Conservation (phyloP, 768 basidiomycete species). For the Mycena indigotica region DNA sequence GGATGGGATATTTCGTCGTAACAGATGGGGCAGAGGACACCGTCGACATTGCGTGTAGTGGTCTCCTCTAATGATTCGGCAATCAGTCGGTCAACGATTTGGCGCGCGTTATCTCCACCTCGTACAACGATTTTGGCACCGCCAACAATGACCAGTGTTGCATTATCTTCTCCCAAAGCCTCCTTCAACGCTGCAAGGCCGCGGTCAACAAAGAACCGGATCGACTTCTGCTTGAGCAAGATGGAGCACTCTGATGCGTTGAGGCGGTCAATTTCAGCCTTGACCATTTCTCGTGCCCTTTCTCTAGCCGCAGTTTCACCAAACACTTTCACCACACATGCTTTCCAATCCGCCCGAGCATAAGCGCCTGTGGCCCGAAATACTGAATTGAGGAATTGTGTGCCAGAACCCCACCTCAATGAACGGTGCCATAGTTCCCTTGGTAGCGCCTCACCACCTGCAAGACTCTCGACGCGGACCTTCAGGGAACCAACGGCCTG, state of each 20-base stretch:
- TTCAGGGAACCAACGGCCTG: slow-evolving; percentile 58
- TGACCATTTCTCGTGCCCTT: slow-evolving; percentile 46
- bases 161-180: slow-evolving; percentile 55
- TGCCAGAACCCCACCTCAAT: slow-evolving; percentile 33
- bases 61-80: slow-evolving; percentile 38
- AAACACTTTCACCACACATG: slow-evolving; percentile 46
- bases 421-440: slow-evolving; percentile 52
- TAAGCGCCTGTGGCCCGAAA: slow-evolving; percentile 41
- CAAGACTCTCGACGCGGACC: slow-evolving; percentile 59
- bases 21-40: slow-evolving; percentile 41
- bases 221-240: slow-evolving; percentile 38
- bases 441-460: slow-evolving; percentile 50
- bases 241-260: slow-evolving; percentile 45
- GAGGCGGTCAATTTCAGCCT: slow-evolving; percentile 49
- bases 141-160: slow-evolving; percentile 43
- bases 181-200: slow-evolving; percentile 55
- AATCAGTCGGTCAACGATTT: slow-evolving; percentile 47
- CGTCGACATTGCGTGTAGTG: slow-evolving; percentile 2
- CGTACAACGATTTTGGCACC: slow-evolving; percentile 49
- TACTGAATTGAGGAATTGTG: slow-evolving; percentile 39
- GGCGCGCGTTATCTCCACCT: slow-evolving; percentile 59
- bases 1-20: slow-evolving; percentile 33
- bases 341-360: slow-evolving; percentile 49
- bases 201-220: slow-evolving; percentile 53
- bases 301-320: slow-evolving; percentile 44